These are phyloP conservation scores for Apiotrichum laibachii DNA, from an alignment of 1,284 basidiomycete genomes.

Conservation along the genomic window DNA sequence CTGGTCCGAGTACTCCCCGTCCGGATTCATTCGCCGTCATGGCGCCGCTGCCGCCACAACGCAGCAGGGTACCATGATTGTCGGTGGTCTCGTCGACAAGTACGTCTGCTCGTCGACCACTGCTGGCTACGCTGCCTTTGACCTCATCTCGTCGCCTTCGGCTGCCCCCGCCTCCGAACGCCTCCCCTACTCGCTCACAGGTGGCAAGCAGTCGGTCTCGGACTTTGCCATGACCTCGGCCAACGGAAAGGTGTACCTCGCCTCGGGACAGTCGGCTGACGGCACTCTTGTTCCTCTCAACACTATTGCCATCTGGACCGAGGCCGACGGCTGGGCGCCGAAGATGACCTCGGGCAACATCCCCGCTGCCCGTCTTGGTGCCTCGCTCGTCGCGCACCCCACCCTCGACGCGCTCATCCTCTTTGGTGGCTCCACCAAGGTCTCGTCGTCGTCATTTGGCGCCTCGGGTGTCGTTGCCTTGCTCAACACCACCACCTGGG, in stretches of 20 bases:
- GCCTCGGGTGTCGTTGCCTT: constrained; percentile 36
- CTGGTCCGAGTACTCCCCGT: constrained; percentile 38
- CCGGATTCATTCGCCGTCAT: constrained; percentile 34
- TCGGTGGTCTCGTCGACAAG: constrained; percentile 47
- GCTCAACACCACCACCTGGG: constrained; percentile 47
- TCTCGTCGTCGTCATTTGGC: constrained; percentile 13
- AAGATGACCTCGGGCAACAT: constrained; percentile 40
- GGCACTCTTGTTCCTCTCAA: constrained; percentile 38
- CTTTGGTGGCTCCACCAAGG: constrained; percentile 19
- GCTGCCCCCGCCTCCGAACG: constrained; percentile 23
- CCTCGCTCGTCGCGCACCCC: constrained; percentile 48
- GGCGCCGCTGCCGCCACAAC: constrained; percentile 36
- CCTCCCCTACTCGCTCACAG: constrained; percentile 37
- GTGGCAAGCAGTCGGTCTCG: constrained; percentile 40
- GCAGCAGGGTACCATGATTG: constrained; percentile 37
- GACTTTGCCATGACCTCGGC: constrained; percentile 44
- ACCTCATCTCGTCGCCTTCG: constrained; percentile 34
- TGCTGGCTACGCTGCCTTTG: constrained; percentile 39
- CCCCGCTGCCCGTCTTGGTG: constrained; percentile 44
- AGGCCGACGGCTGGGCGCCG: constrained; percentile 37
- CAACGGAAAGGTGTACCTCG: constrained; percentile 40
- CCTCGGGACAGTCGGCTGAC: constrained; percentile 41
- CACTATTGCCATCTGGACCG: constrained; percentile 42
- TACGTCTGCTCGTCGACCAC: constrained; percentile 39
- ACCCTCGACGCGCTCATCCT: constrained; percentile 15